Evolutionary conservation across 2,329 filamentous ascomycete species (phyloP).

Genomic region (Fonsecaea nubica): DNA sequence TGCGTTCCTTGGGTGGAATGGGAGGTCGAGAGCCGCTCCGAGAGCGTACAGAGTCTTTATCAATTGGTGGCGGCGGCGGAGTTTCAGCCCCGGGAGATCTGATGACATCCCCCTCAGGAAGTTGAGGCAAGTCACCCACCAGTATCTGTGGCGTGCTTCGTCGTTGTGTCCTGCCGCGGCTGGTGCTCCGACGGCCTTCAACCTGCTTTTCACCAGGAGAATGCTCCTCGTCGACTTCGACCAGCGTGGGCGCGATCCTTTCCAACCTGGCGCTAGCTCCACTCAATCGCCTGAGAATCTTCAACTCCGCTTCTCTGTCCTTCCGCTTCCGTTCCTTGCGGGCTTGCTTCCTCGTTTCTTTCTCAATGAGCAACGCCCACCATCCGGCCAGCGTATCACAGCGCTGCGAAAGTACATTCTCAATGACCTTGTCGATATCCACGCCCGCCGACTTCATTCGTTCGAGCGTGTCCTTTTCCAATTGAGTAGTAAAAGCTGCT

Average conservation of each 20-base stretch:
- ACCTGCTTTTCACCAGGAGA: conserved; percentile 55
- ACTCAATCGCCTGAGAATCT: conserved; percentile 80
- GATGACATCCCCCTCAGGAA: conserved; percentile 68
- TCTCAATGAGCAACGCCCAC: conserved; percentile 95
- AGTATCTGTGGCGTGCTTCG: conserved; percentile 70
- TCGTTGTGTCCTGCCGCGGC: conserved; percentile 78
- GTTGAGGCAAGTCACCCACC: conserved; percentile 75
- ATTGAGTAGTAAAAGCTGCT: conserved; percentile 78
- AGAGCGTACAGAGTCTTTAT: conserved; percentile 78
- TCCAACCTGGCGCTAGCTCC: conserved; percentile 87
- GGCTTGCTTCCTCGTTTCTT: conserved; percentile 85
- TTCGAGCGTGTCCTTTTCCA: conserved; percentile 90
- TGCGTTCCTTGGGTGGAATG: conserved; percentile 85
- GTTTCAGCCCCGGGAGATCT: conserved; percentile 47
- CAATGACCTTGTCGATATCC: conserved; percentile 91
- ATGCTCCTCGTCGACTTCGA: conserved; percentile 80
- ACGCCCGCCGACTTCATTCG: conserved; percentile 93
- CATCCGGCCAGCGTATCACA: conserved; percentile 92
- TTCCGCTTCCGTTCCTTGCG: conserved; percentile 81
- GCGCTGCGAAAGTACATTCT: conserved; percentile 86
- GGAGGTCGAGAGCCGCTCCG: conserved; percentile 78
- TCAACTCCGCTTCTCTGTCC: conserved; percentile 81
- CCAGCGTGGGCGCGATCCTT: conserved; percentile 75
- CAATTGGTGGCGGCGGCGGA: conserved; percentile 73
- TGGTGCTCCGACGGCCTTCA: conserved; percentile 43